Evolutionary conservation across 352 stramenopile genomes (phyloP), one percentile per base, ranked within the genome.

Genomic region (Phytophthora hybrid): DNA sequence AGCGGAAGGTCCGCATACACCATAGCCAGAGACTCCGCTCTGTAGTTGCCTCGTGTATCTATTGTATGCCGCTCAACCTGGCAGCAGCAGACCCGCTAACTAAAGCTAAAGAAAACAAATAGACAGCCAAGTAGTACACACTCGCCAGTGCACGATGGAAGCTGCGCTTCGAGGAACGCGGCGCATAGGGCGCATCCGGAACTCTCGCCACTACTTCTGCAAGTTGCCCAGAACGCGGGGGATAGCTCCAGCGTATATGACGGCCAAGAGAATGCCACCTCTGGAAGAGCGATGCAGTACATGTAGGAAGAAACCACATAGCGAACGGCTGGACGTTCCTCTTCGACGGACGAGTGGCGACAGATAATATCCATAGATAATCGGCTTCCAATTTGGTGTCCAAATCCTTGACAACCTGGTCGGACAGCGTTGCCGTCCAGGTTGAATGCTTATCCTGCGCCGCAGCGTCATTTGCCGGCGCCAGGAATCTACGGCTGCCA

Each of bases 1-100:
- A 76, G 23, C 16, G 4, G n/a, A 3, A 51, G 8, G 9, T 55
- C 31, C 19, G 16, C 56, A 52, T 53, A 63, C 39, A 47, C 39
- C 14, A 47, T 18, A 47, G 14, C 39, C 39, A 47, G 14, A 47
- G 14, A 14, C 13, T 16, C 37, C 10, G 23, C 64, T 56, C 19
- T 67, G 62, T 67, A 58, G 47, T 58, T 67, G 53, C 52, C 64
- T 63, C 54, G 54, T 73, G 74, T 78, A 78, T 76, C 54, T 78
- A 74, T 52, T 79, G 66, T 74, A 69, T 69, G 31, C 53, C 60
- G 21, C 65, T 23, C 61, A 68, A 60, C 23, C 37, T 54, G 64
- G 64, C 26, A 59, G 16, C 41, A 75, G 26, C 61, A 56, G 21
- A 23, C 46, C 57, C 29, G 29, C 29, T 31, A 47, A 18, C 39